These are phyloP conservation scores for Furcasterigmium sp. DNA, from an alignment of 2,329 filamentous ascomycete species.

Conservation along the genomic window DNA sequence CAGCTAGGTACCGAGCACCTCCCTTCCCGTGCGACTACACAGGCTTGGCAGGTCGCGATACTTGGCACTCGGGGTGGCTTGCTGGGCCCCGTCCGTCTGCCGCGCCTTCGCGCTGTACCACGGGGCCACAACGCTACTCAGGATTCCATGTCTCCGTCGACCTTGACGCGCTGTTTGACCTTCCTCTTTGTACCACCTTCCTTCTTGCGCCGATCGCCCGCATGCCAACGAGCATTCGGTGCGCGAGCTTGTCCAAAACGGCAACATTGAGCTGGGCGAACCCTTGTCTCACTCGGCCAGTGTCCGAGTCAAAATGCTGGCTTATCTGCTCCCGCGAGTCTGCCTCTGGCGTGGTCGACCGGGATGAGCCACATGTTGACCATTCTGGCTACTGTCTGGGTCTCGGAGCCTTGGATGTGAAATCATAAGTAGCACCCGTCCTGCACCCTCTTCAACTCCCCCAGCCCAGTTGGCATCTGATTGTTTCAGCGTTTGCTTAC, in stretches of 20 bases:
- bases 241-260: background rate
- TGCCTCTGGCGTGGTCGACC: too few relatives aligned
- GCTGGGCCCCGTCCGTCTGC: background rate
- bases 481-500: too few relatives aligned
- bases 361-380: too few relatives aligned
- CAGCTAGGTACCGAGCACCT: background rate
- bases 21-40: background rate
- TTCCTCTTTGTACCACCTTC: constrained; percentile 1
- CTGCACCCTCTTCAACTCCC: too few relatives aligned
- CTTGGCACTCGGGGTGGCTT: background rate
- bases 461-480: too few relatives aligned
- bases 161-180: background rate
- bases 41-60: background rate
- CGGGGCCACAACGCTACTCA: too few relatives aligned
- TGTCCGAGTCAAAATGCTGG: background rate
- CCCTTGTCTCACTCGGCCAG: background rate
- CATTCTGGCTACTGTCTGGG: too few relatives aligned
- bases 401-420: too few relatives aligned
- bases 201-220: background rate
- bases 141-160: background rate
- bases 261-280: too few relatives aligned
- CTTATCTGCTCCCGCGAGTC: background rate
- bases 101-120: too few relatives aligned
- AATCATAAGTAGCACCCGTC: too few relatives aligned
- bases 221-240: background rate